Percentiles rank a stretch among this genome's conserved stretches.
Evolutionary conservation across 164 flowering plant species (phyloP).

Genomic region (Paratinospora sagittata): DNA sequence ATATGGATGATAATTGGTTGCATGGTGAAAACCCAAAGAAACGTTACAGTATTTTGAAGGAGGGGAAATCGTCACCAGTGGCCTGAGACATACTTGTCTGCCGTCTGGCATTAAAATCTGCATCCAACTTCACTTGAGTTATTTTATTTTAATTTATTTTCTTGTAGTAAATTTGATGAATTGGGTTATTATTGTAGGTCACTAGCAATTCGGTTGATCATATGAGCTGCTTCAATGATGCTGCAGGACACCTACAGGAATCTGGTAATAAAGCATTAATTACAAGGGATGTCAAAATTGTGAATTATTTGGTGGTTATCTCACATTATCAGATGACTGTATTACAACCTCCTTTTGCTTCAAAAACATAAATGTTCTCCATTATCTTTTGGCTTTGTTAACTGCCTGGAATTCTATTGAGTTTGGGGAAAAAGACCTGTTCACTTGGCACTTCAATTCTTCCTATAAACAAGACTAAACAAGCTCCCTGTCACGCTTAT

Average conservation of each 20-base stretch:
- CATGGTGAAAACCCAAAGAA: background rate
- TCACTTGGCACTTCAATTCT: background rate
- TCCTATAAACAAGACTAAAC: too few species aligned
- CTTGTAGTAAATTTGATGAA: background rate
- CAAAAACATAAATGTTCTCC: background rate
- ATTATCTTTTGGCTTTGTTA: background rate
- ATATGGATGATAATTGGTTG: background rate
- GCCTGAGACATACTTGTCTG: background rate
- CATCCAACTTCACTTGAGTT: background rate
- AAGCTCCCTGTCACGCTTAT: too few species aligned
- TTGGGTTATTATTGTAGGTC: slow-evolving; percentile 34
- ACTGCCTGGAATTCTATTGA: background rate
- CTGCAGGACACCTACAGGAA: slow-evolving; percentile 84
- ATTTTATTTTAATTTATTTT: background rate
- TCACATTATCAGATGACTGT: too few species aligned
- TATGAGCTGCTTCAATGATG: slow-evolving; percentile 82
- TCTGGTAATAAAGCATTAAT: slow-evolving; percentile 42
- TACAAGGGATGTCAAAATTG: background rate
- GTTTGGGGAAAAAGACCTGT: background rate
- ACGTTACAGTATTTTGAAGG: background rate
- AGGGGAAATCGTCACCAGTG: background rate
- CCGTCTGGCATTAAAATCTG: background rate
- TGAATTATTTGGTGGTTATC: background rate
- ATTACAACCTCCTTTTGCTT: background rate
- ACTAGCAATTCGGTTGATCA: slow-evolving; percentile 77